Evolutionary conservation across 2,329 filamentous ascomycete genomes (phyloP).

Genomic region (Xylariales sp.): DNA sequence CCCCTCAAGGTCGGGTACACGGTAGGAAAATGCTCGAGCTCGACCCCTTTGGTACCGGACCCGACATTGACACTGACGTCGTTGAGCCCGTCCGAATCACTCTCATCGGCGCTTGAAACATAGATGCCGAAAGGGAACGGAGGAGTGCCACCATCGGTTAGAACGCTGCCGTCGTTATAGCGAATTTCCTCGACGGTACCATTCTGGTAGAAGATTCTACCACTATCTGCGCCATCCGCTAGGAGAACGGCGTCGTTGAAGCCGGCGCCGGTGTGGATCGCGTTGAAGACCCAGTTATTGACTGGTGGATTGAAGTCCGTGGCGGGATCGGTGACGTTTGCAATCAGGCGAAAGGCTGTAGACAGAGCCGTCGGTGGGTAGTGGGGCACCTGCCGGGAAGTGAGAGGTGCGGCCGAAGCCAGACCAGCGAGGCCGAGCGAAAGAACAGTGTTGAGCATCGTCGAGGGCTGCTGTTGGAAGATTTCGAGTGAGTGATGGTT

Average conservation of each 20-base stretch:
- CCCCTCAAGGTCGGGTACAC: constrained; percentile 28
- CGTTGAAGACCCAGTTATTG: constrained; percentile 33
- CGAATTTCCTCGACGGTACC: constrained; percentile 34
- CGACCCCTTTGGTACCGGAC: constrained; percentile 30
- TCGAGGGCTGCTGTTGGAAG: background rate
- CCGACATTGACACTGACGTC: constrained; percentile 32
- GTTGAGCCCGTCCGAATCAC: constrained; percentile 20
- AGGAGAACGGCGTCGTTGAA: constrained; percentile 32
- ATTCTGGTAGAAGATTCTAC: constrained; percentile 45
- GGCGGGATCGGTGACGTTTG: constrained; percentile 38
- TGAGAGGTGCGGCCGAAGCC: constrained; percentile 8
- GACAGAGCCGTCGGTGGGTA: constrained; percentile 19
- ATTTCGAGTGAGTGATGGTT: too few species aligned
- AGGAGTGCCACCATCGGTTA: constrained; percentile 37
- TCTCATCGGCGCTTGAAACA: constrained; percentile 18
- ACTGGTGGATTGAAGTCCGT: constrained; percentile 36
- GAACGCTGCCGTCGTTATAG: constrained; percentile 26
- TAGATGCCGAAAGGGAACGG: constrained; percentile 33
- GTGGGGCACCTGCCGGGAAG: constrained; percentile 5
- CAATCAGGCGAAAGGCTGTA: constrained; percentile 35
- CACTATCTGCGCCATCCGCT: constrained; percentile 12
- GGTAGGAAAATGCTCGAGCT: constrained; percentile 30
- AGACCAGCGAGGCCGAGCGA: constrained; percentile 5
- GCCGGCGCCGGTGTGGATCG: constrained; percentile 40
- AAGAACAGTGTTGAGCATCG: constrained; percentile 4